Evolutionary conservation across 2,329 filamentous ascomycete species (phyloP).

Genomic region (Diaporthe australafricana): DNA sequence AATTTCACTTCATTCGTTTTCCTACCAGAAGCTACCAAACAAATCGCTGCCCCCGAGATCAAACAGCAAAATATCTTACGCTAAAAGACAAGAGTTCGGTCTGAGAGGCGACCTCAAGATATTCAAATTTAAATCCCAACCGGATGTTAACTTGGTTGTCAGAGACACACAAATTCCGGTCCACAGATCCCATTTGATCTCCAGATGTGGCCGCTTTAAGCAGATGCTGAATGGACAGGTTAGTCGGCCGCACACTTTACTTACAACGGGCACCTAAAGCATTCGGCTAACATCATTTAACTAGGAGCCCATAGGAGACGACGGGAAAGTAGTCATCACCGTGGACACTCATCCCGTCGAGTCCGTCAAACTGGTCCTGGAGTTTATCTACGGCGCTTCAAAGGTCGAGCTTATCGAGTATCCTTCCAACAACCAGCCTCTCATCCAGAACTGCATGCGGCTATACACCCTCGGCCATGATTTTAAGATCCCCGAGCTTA

Average conservation of each 20-base stretch:
- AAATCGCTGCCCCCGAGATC: too few relatives aligned
- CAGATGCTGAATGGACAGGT: neutral
- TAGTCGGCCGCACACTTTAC: accelerated
- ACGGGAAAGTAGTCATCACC: neutral
- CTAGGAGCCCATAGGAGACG: neutral
- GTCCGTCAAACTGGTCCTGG: neutral
- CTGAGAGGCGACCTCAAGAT: neutral
- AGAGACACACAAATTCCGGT: accelerated
- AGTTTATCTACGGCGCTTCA: neutral
- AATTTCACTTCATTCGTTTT: too few relatives aligned
- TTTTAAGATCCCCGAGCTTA: neutral
- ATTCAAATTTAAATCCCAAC: neutral
- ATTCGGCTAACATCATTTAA: too few relatives aligned
- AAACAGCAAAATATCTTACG: neutral
- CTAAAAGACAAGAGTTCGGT: neutral
- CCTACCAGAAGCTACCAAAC: too few relatives aligned
- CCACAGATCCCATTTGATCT: neutral
- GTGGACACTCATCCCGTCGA: neutral
- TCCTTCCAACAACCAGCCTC: neutral
- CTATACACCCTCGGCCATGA: conserved; percentile 6
- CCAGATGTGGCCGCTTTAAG: neutral
- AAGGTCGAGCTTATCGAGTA: neutral
- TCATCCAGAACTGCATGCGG: neutral
- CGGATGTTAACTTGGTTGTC: neutral
- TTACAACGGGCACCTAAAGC: too few relatives aligned